Conservation (phyloP, 306 rosid genomes). For the Delonix regia region DNA sequence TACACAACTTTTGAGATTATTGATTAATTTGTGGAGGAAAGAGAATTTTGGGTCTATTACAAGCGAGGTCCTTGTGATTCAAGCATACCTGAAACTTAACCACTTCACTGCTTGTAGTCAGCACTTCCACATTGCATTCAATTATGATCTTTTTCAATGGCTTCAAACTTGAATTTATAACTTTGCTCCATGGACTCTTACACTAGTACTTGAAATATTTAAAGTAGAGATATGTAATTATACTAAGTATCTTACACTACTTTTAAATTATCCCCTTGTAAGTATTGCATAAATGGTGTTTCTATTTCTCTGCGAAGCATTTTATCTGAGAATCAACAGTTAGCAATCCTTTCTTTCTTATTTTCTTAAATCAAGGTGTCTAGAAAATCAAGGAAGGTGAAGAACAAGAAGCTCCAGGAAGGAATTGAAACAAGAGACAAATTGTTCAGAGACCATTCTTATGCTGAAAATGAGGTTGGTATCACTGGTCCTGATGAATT, state of each 20-base stretch:
- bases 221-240: neutral
- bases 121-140: conserved; percentile 6
- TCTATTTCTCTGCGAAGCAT: neutral
- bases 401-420: conserved; percentile 49
- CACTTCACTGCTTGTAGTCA: too few relatives aligned
- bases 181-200: neutral
- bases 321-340: neutral
- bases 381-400: conserved; percentile 68
- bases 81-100: neutral
- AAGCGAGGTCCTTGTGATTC: neutral
- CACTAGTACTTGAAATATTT: neutral
- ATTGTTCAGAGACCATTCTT: conserved; percentile 48
- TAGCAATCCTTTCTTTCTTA: conserved; percentile 23
- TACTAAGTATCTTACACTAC: neutral
- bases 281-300: neutral
- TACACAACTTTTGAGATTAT: neutral
- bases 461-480: conserved; percentile 47
- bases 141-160: neutral
- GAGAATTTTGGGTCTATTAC: neutral
- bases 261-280: conserved; percentile 11
- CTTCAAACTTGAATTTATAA: neutral
- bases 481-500: conserved; percentile 47
- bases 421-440: conserved; percentile 50
- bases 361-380: conserved; percentile 62
- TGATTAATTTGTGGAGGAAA: neutral